Base-by-base conservation (phyloP, 139 green algal genomes). In the Chlorella sp. region DNA sequence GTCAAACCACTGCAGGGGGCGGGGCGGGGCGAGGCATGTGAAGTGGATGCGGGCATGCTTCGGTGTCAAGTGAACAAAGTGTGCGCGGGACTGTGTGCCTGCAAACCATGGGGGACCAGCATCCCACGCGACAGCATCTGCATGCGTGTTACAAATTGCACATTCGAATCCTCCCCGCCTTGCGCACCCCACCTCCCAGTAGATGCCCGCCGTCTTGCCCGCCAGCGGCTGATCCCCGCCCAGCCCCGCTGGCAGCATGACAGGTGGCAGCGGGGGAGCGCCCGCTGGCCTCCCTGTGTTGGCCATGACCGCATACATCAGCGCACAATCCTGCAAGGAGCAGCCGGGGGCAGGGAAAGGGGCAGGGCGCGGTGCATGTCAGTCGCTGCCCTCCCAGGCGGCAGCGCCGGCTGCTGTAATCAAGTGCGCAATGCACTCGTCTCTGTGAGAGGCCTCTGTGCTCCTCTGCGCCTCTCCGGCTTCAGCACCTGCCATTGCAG, bases 281-380 rank as follows among this genome's bases (percentile, higher is more conserved):
- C 53, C 75, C 60, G 61, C 57, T 68, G 53, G 77, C 40, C 79
- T 77, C 28, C 69, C 78, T 18, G 18, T 61, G 40, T 81, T 94
- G 48, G 92, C 92, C 88, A 97, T 94, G 32, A 92, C 83, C 0
- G 94, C 88, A 75, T 97, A 95, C 71, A 95, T 81, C 4, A 96
- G 85, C 19, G 89, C 86, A 40, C 85, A 90, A 90, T 96, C 93
- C 83, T 85, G 68, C 48, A 34, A 48, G 73, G 11, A 2, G 9
- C 5, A 40, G 42, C 26, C 37, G 16, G 19, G 26, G 1, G 79
- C 40, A 37, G 79, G 3, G 9, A 22, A 11, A 53, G 22, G 69
- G 0, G n/a, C 28, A 53, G 12, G 75, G 48, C 48, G 9, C 48
- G 48, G 48, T 57, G 48, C 48, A 5, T 16, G 9, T 57, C 5